These are phyloP conservation scores for Periconia macrospinosa DNA, from an alignment of 2,329 filamentous ascomycete species.

Conservation along the genomic window DNA sequence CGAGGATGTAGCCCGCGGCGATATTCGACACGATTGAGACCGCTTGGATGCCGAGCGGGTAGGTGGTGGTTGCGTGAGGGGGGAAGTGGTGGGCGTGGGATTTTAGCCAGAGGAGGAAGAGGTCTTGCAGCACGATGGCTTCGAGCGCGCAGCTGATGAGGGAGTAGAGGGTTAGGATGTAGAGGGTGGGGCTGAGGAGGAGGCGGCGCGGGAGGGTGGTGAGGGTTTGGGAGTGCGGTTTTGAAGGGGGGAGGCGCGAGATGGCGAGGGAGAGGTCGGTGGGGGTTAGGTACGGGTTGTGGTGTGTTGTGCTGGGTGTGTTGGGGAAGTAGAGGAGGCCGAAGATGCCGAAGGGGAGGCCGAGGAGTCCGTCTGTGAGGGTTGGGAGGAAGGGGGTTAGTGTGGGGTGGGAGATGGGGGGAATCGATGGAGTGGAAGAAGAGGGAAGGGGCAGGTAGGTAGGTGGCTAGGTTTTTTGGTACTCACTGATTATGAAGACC, in stretches of 20 bases:
- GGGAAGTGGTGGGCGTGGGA: constrained; percentile 22
- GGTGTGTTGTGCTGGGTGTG: constrained; percentile 17
- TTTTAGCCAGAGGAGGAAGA: constrained; percentile 25
- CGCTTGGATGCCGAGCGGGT: constrained; percentile 59
- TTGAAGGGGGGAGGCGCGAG: constrained; percentile 22
- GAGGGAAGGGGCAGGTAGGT: too few species aligned
- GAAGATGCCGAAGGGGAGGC: constrained; percentile 21
- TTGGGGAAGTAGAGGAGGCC: constrained; percentile 28
- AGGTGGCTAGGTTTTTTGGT: too few species aligned
- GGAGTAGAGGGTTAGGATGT: constrained; percentile 43
- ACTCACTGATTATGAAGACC: constrained; percentile 25
- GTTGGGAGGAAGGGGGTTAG: too few species aligned
- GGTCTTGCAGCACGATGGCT: constrained; percentile 29
- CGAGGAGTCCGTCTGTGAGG: constrained; percentile 22
- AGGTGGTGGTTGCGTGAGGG: constrained; percentile 57
- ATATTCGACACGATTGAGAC: constrained; percentile 56
- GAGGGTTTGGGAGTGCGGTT: constrained; percentile 18
- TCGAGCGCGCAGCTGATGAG: constrained; percentile 37
- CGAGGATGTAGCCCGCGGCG: constrained; percentile 38
- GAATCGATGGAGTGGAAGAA: too few species aligned
- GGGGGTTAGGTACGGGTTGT: constrained; percentile 15
- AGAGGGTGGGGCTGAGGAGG: constrained; percentile 18
- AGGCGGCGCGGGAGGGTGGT: constrained; percentile 19
- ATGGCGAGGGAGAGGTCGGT: constrained; percentile 20
- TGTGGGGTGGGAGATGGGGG: neutral